Evolutionary conservation across 805 yeast genomes (phyloP), one percentile per base, ranked within the genome.

Genomic region (Debaryomyces maramus): DNA sequence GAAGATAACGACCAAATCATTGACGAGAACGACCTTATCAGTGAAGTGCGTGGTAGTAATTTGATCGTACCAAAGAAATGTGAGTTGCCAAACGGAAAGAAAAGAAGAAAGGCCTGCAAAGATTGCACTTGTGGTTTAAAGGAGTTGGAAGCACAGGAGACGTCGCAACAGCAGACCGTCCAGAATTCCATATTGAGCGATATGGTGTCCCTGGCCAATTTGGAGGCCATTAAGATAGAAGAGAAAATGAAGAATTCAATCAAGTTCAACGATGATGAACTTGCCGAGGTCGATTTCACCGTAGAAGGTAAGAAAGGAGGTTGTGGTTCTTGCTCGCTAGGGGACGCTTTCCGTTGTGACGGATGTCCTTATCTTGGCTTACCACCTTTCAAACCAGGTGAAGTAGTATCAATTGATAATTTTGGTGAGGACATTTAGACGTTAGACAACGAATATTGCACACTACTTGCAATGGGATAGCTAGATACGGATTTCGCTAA

Each of bases 351-450:
- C 69, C 75, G 99, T 57, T 93, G 99, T 63, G 96, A 90, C 51
- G 97, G 98, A 2, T 93, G 99, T 67, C 99, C 99, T 28, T 93
- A 83, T 65, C 70, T 93, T 50, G 99, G 99, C 0, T 72, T 93
- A 33, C 99, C 99, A 11, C 97, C 99, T 3, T 93, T 93, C 76
- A 89, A 89, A 65, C 99, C 98, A 1, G 99, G 99, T 38, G 95
- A 93, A 67, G 82, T 82, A 8, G 81, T 93, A 39, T 81, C 84
- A 22, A 67, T 91, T 47, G 88, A 78, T 53, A 77, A 80, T 39
- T 79, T 85, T 51, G 85, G 84, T 29, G 95, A 85, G 61, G 95
- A 88, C 60, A 72, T 86, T 52, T 86, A 56, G 44, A 34, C 13
- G 21, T 17, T n/a, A n/a, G n/a, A n/a, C n/a, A n/a, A n/a, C n/a